Percentiles rank a stretch among this genome's conserved stretches.
Conservation (phyloP, 1,284 basidiomycete genomes). For the Heterobasidion occidentale region DNA sequence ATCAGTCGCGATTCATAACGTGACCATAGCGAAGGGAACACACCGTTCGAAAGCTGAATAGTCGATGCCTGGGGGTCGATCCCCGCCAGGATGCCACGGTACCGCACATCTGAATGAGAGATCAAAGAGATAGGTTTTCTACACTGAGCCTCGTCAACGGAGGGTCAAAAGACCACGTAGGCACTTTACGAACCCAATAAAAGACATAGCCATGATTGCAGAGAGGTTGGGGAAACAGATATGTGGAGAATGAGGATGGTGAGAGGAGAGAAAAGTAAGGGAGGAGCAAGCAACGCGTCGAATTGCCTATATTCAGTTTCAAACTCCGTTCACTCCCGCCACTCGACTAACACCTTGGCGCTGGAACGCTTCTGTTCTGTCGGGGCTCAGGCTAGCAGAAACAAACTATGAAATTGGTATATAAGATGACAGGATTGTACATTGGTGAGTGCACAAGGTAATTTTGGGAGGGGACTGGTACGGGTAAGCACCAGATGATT, state of each 20-base stretch:
- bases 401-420: too few relatives aligned
- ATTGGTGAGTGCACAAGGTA: too few relatives aligned
- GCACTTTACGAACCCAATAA: slow-evolving; percentile 48
- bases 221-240: slow-evolving; percentile 1
- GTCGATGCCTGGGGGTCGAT: slow-evolving; percentile 81
- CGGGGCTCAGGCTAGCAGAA: background rate
- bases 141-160: slow-evolving; percentile 15
- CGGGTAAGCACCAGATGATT: background rate
- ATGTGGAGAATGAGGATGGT: slow-evolving; percentile 6
- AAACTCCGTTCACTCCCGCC: slow-evolving; percentile 2
- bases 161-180: too few relatives aligned
- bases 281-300: background rate
- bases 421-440: too few relatives aligned
- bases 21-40: slow-evolving; percentile 13
- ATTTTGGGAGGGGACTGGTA: background rate
- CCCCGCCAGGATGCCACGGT: slow-evolving; percentile 79
- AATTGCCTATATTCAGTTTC: background rate
- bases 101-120: slow-evolving; percentile 86
- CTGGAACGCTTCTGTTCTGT: background rate
- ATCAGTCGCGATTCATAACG: background rate
- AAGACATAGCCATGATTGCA: slow-evolving; percentile 56
- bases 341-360: background rate
- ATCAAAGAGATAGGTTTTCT: slow-evolving; percentile 87
- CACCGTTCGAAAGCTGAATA: slow-evolving; percentile 82
- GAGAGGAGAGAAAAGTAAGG: background rate